phyloP scores from a whole-genome alignment of 2,329 filamentous ascomycete species.

The Stagonosporopsis chrysanthemi region DNA sequence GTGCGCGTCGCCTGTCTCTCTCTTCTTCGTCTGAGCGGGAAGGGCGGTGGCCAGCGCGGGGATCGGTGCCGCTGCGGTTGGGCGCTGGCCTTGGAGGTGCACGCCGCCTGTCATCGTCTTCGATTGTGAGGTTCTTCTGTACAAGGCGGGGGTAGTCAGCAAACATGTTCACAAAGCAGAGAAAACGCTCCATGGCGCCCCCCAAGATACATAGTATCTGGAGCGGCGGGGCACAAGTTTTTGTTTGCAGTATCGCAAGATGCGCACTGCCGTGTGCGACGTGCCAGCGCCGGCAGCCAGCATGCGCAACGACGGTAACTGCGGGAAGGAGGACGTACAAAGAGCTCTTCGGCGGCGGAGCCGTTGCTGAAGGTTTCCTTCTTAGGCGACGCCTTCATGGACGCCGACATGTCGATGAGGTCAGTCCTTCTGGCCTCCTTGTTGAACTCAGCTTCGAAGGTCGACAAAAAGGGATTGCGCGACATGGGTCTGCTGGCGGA shows the following conservation, averaged over 20 bases:
- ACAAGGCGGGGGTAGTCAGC: slow-evolving; percentile 52
- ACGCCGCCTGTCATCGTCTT: slow-evolving; percentile 62
- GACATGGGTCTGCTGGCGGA: slow-evolving; percentile 72
- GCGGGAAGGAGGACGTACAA: slow-evolving; percentile 66
- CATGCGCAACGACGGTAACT: slow-evolving; percentile 2
- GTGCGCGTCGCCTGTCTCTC: slow-evolving; percentile 48
- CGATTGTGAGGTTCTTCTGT: slow-evolving; percentile 73
- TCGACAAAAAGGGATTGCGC: slow-evolving; percentile 78
- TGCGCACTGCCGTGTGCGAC: slow-evolving; percentile 17
- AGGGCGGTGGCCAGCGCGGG: slow-evolving; percentile 64
- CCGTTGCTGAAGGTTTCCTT: slow-evolving; percentile 51
- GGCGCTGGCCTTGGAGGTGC: slow-evolving; percentile 43
- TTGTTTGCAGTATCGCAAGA: not conserved
- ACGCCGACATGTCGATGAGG: slow-evolving; percentile 49
- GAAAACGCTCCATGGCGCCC: slow-evolving; percentile 50
- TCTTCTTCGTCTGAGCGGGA: slow-evolving; percentile 71
- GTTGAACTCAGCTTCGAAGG: slow-evolving; percentile 54
- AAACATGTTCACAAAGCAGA: slow-evolving; percentile 49
- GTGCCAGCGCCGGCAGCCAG: not conserved
- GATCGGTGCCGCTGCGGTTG: slow-evolving; percentile 58
- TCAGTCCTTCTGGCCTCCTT: slow-evolving; percentile 42
- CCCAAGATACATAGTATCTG: not conserved
- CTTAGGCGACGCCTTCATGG: slow-evolving; percentile 54
- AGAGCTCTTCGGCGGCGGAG: slow-evolving; percentile 71
- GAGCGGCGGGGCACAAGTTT: not conserved